Evolutionary conservation across 805 yeast genomes (phyloP).

Genomic region (Lachancea sp.): DNA sequence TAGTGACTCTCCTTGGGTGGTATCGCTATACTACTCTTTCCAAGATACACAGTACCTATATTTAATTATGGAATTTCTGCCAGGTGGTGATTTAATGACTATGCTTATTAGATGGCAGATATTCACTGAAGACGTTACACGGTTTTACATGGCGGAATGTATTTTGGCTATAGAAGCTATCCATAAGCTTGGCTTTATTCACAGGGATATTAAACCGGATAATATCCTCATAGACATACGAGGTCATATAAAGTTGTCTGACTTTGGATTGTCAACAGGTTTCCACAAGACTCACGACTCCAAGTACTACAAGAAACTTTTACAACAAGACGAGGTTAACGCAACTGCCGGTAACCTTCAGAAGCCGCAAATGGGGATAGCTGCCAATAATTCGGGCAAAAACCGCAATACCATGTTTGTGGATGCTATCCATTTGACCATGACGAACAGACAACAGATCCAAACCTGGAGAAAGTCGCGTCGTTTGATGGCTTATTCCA

Average conservation of each 20-base stretch:
- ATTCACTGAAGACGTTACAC: constrained; percentile 85
- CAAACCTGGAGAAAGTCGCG: constrained; percentile 94
- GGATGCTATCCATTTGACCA: constrained; percentile 90
- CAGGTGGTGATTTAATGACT: constrained; percentile 89
- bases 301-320: constrained; percentile 72
- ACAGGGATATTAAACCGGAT: constrained; percentile 96
- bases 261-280: constrained; percentile 85
- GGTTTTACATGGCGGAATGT: constrained; percentile 95
- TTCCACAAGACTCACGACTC: constrained; percentile 91
- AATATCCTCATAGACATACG: constrained; percentile 78
- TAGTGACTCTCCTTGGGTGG: constrained; percentile 84
- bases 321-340: constrained; percentile 52
- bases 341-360: constrained; percentile 27
- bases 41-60: constrained; percentile 72
- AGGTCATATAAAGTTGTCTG: constrained; percentile 79
- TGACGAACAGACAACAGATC: constrained; percentile 91
- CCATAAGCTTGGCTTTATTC: constrained; percentile 89
- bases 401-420: constrained; percentile 78
- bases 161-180: constrained; percentile 91
- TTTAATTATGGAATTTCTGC: constrained; percentile 91
- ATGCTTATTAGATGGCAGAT: constrained; percentile 93
- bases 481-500: constrained; percentile 89
- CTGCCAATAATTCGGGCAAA: constrained; percentile 17
- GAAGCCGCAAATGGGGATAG: constrained; percentile 31
- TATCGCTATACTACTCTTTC: constrained; percentile 71